phyloP scores from a whole-genome alignment of 2,329 filamentous ascomycete genomes.

The Cryphonectria nitschkei region DNA sequence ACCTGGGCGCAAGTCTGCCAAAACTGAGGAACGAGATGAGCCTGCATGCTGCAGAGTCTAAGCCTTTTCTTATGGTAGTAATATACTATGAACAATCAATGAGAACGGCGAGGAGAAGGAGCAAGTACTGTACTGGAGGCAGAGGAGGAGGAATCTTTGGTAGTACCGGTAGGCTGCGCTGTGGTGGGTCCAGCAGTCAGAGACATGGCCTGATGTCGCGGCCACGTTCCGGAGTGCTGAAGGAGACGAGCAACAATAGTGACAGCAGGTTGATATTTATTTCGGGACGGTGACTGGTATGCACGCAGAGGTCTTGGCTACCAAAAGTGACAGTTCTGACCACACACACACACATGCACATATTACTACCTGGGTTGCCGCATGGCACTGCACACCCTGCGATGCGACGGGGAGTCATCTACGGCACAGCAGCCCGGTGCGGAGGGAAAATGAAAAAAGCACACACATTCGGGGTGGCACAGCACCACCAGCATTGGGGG shows the following conservation, averaged over 20 bases:
- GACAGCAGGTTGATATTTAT: background rate
- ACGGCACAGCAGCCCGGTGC: background rate
- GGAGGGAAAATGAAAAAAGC: background rate
- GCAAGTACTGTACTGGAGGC: background rate
- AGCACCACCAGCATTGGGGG: background rate
- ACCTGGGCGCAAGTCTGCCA: background rate
- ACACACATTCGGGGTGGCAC: background rate
- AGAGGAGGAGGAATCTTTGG: background rate
- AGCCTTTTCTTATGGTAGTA: background rate
- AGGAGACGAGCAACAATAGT: background rate
- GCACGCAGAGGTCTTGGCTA: background rate
- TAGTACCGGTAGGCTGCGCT: background rate
- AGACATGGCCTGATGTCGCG: slow-evolving; percentile 6
- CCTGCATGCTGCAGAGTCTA: background rate
- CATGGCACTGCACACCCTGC: background rate
- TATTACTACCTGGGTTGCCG: background rate
- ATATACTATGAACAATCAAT: background rate
- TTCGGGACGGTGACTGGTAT: background rate
- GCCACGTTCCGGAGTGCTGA: background rate
- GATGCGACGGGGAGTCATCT: background rate
- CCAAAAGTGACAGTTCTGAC: background rate
- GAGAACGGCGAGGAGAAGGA: background rate
- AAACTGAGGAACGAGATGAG: background rate
- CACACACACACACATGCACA: background rate
- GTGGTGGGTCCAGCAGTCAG: background rate